Evolutionary conservation across 495 filamentous ascomycete genomes (phyloP), one percentile per base, ranked within the genome.

Genomic region (Glutinoglossum americanum): DNA sequence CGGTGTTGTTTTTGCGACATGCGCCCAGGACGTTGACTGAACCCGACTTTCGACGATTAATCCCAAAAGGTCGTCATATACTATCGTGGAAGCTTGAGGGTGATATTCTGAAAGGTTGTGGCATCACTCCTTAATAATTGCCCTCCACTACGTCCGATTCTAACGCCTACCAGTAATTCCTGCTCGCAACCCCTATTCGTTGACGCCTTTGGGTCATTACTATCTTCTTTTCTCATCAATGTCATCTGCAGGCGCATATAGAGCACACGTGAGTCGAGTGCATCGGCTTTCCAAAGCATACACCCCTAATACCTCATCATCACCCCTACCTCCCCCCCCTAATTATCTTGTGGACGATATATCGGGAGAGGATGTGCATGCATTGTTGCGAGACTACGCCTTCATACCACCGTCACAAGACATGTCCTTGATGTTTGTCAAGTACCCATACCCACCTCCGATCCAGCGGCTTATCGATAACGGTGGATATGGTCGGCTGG

Each of bases 21-120:
- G 71, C 72, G 32, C 75, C 74, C 63, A 74, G 70, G 54, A 71
- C 72, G 11, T 71, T 85, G 44, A 63, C 70, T 6, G 77, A 79
- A 67, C 73, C 72, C 60, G 82, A 86, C 66, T 85, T 86, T 68
- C 70, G 76, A 30, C 75, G 80, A 23, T 61, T 83, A 6, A 70
- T 76, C 9, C 71, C 70, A n/a, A 76, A 72, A 61, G 80, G 81
- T 32, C 64, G 70, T 27, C 80, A 84, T 61, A 75, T 86, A 55
- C 75, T 78, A 53, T 73, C 74, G 37, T 86, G 82, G 82, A 72
- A 70, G 9, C 61, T 67, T 11, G 64, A 66, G 1, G 73, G 72
- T 39, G 78, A 78, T 10, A 70, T 80, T 32, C 54, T 63, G 27
- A 71, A 72, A 61, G 60, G 65, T 67, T 53, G 48, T 55, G 59